Evolutionary conservation across 2,329 filamentous ascomycete genomes (phyloP).

Genomic region (Fusarium luffae): DNA sequence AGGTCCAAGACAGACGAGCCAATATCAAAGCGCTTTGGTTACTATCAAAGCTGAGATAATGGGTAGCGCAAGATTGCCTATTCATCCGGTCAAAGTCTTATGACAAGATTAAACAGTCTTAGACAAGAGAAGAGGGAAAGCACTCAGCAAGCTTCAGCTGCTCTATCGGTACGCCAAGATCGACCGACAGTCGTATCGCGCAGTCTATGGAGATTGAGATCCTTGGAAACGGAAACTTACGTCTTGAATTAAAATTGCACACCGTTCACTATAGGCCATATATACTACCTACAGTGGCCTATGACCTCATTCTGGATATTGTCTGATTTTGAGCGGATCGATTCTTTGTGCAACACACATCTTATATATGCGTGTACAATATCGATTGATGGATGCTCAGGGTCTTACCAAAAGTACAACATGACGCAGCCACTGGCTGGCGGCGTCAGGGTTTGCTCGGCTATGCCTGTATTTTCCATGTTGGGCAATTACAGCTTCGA

Average conservation of each 20-base stretch:
- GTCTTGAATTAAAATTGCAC: neutral
- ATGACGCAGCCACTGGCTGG: constrained; percentile 6
- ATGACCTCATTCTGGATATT: constrained; percentile 9
- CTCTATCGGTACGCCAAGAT: neutral
- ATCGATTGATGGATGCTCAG: constrained; percentile 3
- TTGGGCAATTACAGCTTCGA: constrained; percentile 7
- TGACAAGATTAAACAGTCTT: neutral
- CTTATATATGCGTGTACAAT: neutral
- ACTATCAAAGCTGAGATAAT: neutral
- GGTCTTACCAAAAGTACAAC: constrained; percentile 2
- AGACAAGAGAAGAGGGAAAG: neutral
- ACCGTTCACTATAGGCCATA: neutral
- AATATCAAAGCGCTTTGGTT: neutral
- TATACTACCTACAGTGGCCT: neutral
- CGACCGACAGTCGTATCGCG: neutral
- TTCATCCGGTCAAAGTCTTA: neutral
- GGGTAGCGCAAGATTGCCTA: neutral
- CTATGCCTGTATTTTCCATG: constrained; percentile 1
- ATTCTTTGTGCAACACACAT: neutral
- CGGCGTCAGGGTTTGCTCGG: constrained; percentile 19
- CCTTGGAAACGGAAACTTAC: neutral
- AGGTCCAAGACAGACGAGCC: neutral
- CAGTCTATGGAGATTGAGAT: neutral
- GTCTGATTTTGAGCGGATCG: neutral
- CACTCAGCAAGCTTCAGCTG: neutral